phyloP scores from a whole-genome alignment of 2,329 filamentous ascomycete genomes.

The Aureobasidium subglaciale region DNA sequence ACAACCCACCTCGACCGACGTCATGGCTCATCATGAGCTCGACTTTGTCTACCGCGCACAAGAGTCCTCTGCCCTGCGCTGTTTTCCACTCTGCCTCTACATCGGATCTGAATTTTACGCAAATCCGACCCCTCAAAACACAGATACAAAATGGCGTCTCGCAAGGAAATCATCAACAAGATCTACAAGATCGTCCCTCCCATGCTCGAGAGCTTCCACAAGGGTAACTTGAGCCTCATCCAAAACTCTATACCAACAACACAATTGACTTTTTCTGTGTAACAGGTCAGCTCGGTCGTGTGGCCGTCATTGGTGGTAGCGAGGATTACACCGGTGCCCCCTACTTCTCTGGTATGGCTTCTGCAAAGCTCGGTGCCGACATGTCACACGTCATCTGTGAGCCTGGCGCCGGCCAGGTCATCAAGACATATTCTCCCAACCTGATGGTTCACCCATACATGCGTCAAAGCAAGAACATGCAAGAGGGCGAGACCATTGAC shows the following conservation, averaged over 20 bases:
- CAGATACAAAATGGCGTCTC: slow-evolving; percentile 42
- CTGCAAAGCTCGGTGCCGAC: slow-evolving; percentile 80
- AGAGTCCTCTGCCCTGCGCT: neutral
- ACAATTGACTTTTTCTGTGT: neutral
- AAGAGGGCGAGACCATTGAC: slow-evolving; percentile 50
- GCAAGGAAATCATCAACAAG: slow-evolving; percentile 68
- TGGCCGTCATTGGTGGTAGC: slow-evolving; percentile 90
- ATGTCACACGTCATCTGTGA: slow-evolving; percentile 98
- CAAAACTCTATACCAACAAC: neutral
- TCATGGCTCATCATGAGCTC: slow-evolving; percentile 9
- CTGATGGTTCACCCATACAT: slow-evolving; percentile 98
- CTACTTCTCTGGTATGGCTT: slow-evolving; percentile 97
- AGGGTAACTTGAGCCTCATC: slow-evolving; percentile 51
- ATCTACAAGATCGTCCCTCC: slow-evolving; percentile 88
- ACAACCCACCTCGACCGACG: neutral
- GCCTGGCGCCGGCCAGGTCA: slow-evolving; percentile 71
- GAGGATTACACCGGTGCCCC: slow-evolving; percentile 95
- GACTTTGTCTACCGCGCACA: slow-evolving; percentile 2
- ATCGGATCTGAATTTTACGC: neutral
- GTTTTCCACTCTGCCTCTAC: neutral
- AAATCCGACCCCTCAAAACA: neutral
- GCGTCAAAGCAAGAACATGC: slow-evolving; percentile 62
- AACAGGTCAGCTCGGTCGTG: slow-evolving; percentile 78
- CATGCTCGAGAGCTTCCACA: slow-evolving; percentile 92
- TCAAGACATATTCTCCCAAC: slow-evolving; percentile 97